Base-by-base conservation (phyloP, 2,329 filamentous ascomycete species). In the Dichotomopilus funicola region DNA sequence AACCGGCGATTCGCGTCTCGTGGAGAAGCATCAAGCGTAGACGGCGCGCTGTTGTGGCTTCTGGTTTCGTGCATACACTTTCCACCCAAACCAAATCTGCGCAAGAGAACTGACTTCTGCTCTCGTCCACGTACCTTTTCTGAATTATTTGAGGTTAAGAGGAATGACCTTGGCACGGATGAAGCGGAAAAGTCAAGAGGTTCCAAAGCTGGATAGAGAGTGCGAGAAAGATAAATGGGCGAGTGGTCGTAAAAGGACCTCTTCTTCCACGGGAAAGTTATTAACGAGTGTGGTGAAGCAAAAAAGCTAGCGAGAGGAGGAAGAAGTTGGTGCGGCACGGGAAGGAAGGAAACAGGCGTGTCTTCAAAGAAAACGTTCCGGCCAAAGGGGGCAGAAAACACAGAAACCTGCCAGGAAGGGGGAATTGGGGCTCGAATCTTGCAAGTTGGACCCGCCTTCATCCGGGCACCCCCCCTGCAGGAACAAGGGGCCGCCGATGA, bases 211-310 rank as follows among this genome's bases (percentile, higher is more conserved):
- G 13, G 19, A 50, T 43, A 50, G 37, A 47, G 35, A 53, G 10
- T 27, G 19, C 19, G 19, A 27, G 5, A n/a, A 42, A 42, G 40
- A n/a, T 51, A 48, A 53, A 46, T 48, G 51, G 51, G 53, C 4
- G 45, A 49, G 44, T 42, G 57, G 51, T 42, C 19, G 27, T 48
- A 5, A 35, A 10, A 35, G 42, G 34, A 45, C 51, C 49, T 49
- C 58, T 53, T 53, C 43, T 34, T 37, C 9, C 41, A n/a, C n/a
- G 13, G 41, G 47, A 27, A 8, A 59, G 55, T 27, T 27, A 27
- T 27, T 63, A 65, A 65, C 62, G 64, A 65, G 57, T 63, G 63
- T 56, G 62, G 59, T 35, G 61, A 65, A 62, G 59, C 42, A 6
- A 61, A 62, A 27, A 65, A 61, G 49, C 36, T 53, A 51, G 56